Evolutionary conservation across 78 protist species (phyloP), one percentile per base, ranked within the genome.

Genomic region (Isochrysis galbana): DNA sequence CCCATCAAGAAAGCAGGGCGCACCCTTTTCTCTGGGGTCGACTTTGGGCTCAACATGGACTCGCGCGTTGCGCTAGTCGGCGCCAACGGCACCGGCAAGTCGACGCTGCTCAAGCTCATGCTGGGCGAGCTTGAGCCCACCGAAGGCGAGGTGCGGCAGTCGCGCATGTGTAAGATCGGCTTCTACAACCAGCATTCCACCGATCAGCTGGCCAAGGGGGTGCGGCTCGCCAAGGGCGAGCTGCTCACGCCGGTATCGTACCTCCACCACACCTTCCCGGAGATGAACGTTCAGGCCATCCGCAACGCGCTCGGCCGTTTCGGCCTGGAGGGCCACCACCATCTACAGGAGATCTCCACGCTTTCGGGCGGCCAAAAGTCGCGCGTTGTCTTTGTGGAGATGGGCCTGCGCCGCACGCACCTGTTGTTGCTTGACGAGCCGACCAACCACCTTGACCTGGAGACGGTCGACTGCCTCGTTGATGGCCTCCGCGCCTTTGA

Each of bases 401-500:
- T 84, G 5, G 70, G 61, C 36, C 26, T 84, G 70, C 89, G 89
- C 39, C 78, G 78, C 32, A 98, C 99, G 39, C 99, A 98, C 92
- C 72, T 98, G 74, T 94, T 99, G 87, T 87, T 99, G 36, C 93
- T 99, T 77, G 98, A 97, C 67, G 98, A 98, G 96, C 99, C 99
- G 54, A 98, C 99, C 72, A 98, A 98, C 96, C 98, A 97, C 90
- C 91, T 98, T 83, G 97, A 93, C 91, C 90, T 96, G 61, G 97
- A 96, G 90, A 94, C 97, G 2, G 94, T 96, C 26, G 98, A 96
- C 84, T 96, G 98, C 41, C 92, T 96, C 23, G 95, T 91, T 51
- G 7, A 7, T 51, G 29, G 36, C 32, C 72, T 42, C 38, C 5
- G 87, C 72, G 84, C 29, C 21, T 97, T 82, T 89, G 29, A 82